Evolutionary conservation across 1,284 basidiomycete genomes (phyloP).

Genomic region (Chondrostereum purpureum): DNA sequence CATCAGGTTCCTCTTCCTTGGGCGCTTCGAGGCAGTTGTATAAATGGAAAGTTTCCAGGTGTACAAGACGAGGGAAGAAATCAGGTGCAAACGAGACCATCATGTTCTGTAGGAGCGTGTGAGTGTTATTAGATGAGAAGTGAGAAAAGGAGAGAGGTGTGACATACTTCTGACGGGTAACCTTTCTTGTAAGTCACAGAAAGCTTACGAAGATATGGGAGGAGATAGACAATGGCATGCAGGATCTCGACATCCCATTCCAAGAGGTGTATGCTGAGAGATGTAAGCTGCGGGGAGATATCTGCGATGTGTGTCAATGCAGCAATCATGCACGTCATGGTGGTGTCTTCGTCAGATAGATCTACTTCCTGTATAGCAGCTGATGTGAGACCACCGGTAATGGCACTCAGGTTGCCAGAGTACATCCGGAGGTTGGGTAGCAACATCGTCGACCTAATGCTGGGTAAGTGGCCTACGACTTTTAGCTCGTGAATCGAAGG

Average conservation of each 20-base stretch:
- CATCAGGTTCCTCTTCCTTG: too few relatives aligned
- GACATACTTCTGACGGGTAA: constrained; percentile 1
- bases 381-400: neutral
- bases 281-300: neutral
- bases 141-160: too few relatives aligned
- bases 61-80: neutral
- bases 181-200: constrained; percentile 1
- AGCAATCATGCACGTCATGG: neutral
- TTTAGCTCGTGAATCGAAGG: neutral
- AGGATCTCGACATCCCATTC: constrained; percentile 3
- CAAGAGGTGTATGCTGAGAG: neutral
- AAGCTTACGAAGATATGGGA: neutral
- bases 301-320: neutral
- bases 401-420: neutral
- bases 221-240: neutral
- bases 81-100: constrained; percentile 1
- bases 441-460: neutral
- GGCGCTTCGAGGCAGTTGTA: neutral
- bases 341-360: neutral
- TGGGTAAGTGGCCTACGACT: neutral
- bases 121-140: neutral
- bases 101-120: neutral
- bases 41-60: neutral
- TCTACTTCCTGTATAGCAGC: neutral
- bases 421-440: constrained; percentile 1